Evolutionary conservation across 2,329 filamentous ascomycete genomes (phyloP).

Genomic region (Zasmidium angulare): DNA sequence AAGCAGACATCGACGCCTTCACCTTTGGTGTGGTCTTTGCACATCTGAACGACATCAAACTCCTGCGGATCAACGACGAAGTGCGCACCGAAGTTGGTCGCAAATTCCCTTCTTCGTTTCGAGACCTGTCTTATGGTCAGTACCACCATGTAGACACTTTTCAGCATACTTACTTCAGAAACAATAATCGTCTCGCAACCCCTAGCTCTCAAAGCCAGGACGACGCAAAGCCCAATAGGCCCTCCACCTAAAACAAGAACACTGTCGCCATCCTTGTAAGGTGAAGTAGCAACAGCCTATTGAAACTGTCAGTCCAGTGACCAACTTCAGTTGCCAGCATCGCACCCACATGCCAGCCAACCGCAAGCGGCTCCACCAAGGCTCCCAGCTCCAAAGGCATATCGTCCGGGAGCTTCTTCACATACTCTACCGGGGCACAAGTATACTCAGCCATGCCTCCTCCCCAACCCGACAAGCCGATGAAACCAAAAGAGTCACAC

Average conservation of each 20-base stretch:
- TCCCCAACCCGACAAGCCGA: conserved; percentile 12
- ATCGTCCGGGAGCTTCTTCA: conserved; percentile 10
- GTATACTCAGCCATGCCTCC: conserved; percentile 37
- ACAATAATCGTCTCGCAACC: conserved; percentile 15
- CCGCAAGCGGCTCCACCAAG: conserved; percentile 19
- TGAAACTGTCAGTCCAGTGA: not conserved
- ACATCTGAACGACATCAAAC: conserved; percentile 6
- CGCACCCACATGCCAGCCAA: conserved; percentile 12
- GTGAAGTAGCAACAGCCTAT: conserved; percentile 9
- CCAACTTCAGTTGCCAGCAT: not conserved
- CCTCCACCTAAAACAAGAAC: conserved; percentile 17
- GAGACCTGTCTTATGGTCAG: not conserved
- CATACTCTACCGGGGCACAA: conserved; percentile 9
- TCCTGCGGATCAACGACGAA: conserved; percentile 10
- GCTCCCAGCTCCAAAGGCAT: conserved; percentile 11
- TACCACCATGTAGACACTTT: not conserved
- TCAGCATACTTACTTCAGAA: conserved; percentile 11
- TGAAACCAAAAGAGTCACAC: conserved; percentile 9
- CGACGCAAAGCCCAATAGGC: conserved; percentile 18
- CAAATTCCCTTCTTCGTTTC: conserved; percentile 9
- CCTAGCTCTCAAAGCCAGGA: conserved; percentile 11
- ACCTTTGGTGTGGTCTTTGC: conserved; percentile 9
- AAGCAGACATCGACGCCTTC: conserved; percentile 16
- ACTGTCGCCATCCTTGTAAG: conserved; percentile 7
- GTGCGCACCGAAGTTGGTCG: conserved; percentile 15